Conservation (phyloP, 192 early-diverging fungal species). For the Entomortierella parvispora region DNA sequence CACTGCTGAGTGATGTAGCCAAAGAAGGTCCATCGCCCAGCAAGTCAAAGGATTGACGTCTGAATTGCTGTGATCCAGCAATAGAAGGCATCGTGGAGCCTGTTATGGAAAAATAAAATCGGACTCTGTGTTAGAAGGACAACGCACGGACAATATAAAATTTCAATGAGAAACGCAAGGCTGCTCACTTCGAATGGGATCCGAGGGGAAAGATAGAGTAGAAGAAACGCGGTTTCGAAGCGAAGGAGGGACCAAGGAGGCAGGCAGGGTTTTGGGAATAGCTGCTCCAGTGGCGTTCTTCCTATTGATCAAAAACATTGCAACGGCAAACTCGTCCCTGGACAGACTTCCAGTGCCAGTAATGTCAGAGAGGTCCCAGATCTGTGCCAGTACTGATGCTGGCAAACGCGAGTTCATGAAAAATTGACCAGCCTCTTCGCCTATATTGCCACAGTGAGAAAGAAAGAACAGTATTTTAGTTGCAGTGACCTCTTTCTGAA, state of each 20-base stretch:
- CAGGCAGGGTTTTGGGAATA: constrained; percentile 66
- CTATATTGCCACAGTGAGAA: constrained; percentile 42
- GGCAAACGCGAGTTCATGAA: constrained; percentile 84
- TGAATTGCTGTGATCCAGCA: constrained; percentile 14
- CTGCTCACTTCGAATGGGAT: constrained; percentile 25
- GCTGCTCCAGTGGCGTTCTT: constrained; percentile 57
- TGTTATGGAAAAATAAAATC: background rate
- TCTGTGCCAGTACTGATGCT: constrained; percentile 71
- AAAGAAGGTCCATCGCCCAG: constrained; percentile 42
- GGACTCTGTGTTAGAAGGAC: background rate
- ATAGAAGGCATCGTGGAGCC: constrained; percentile 16
- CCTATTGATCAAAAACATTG: constrained; percentile 81
- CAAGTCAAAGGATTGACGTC: constrained; percentile 44
- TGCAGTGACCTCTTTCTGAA: background rate
- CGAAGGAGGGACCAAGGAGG: constrained; percentile 66
- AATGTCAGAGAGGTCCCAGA: constrained; percentile 84
- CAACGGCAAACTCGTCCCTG: constrained; percentile 81
- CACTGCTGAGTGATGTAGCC: background rate
- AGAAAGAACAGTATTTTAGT: background rate
- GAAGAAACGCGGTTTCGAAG: constrained; percentile 35
- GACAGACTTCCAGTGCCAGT: constrained; percentile 67
- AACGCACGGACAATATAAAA: too few relatives aligned
- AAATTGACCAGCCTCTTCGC: constrained; percentile 79
- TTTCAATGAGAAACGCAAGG: background rate
- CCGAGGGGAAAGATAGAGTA: constrained; percentile 10